A percentile compares a stretch with the other conserved stretches of the same genome.
These are phyloP conservation scores for Dothidotthia symphoricarpi DNA, from an alignment of 2,329 filamentous ascomycete genomes.

Conservation along the genomic window DNA sequence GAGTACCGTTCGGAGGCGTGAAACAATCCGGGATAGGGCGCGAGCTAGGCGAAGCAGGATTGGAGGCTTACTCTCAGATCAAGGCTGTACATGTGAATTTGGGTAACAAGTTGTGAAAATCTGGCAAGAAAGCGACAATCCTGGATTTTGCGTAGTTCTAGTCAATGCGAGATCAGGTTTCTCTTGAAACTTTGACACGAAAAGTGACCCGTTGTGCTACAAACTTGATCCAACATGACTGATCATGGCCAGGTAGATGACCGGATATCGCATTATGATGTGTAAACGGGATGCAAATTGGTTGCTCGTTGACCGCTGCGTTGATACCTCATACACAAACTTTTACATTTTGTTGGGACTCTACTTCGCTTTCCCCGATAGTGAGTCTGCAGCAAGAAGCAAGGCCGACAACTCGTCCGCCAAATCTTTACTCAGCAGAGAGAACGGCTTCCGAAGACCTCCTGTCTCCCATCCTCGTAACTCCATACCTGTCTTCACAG, in stretches of 20 bases:
- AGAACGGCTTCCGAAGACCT: conserved; percentile 52
- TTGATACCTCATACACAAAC: no score
- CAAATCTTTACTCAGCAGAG: conserved; percentile 28
- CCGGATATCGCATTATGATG: no score
- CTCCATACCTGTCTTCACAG: conserved; percentile 54
- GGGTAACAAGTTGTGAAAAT: conserved; percentile 9
- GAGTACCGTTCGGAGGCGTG: conserved; percentile 57
- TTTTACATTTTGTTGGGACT: no score
- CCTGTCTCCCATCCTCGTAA: conserved; percentile 49
- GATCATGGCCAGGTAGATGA: no score
- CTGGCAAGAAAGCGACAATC: neutral
- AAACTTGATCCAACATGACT: no score
- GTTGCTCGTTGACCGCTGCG: no score
- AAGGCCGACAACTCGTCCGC: conserved; percentile 7
- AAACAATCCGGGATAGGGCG: conserved; percentile 59
- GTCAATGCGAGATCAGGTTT: no score
- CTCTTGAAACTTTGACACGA: no score
- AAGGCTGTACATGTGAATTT: conserved; percentile 14
- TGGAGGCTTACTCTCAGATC: conserved; percentile 12
- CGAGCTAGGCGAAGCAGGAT: conserved; percentile 48
- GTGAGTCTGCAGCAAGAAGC: conserved; percentile 1
- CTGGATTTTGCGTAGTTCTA: neutral
- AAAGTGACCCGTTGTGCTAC: no score
- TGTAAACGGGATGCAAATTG: no score
- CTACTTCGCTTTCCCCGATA: conserved; percentile 5